Percentiles rank a stretch among this genome's conserved stretches.
Evolutionary conservation across 257 asterid genomes (phyloP).

Genomic region (Rubia yunnanensis): DNA sequence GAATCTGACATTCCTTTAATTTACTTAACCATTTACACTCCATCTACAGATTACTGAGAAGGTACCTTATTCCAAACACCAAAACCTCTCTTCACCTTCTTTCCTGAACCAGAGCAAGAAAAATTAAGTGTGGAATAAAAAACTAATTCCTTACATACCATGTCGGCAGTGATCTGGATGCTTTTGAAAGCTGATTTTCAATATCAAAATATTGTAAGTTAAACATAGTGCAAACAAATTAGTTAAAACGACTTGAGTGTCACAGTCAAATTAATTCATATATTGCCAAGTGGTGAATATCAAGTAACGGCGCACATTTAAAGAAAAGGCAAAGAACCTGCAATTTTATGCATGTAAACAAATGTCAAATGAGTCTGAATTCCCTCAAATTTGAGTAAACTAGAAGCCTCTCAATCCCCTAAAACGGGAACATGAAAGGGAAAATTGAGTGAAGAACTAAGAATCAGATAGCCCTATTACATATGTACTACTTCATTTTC

Average conservation of each 20-base stretch:
- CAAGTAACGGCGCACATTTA: background rate
- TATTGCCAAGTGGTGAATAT: background rate
- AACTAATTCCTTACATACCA: too few relatives aligned
- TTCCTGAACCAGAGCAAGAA: too few relatives aligned
- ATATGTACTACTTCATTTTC: background rate
- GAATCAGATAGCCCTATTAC: background rate
- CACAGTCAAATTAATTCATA: background rate
- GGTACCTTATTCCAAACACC: too few relatives aligned
- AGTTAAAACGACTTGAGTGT: background rate
- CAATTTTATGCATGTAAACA: slow-evolving; percentile 62
- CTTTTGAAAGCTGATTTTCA: background rate
- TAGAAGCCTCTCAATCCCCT: slow-evolving; percentile 99
- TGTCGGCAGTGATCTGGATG: too few relatives aligned
- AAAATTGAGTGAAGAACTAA: background rate
- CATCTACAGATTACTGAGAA: too few relatives aligned
- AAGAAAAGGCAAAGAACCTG: background rate
- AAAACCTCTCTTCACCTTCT: too few relatives aligned
- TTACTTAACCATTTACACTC: too few relatives aligned
- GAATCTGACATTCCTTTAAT: too few relatives aligned
- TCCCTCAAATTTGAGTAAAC: slow-evolving; percentile 82
- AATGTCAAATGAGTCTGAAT: slow-evolving; percentile 93
- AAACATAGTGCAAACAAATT: background rate
- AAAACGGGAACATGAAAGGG: background rate
- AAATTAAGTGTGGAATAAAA: too few relatives aligned
- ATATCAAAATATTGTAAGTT: background rate